Conservation (phyloP, 768 basidiomycete genomes). For the Trametes villosa region DNA sequence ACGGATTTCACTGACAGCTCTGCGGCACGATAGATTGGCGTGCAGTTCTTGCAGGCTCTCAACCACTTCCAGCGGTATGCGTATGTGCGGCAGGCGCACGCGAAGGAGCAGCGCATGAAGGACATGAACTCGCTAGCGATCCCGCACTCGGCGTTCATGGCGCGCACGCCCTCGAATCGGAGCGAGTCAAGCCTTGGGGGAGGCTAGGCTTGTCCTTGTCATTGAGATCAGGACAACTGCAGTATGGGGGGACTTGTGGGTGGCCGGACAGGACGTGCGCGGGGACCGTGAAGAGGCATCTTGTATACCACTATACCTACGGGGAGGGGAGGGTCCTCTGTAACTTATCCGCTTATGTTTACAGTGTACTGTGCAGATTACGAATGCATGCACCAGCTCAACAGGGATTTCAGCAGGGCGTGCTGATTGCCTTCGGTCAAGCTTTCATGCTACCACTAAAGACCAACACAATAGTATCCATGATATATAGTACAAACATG, state of each 20-base stretch:
- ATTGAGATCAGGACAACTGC: too few relatives aligned
- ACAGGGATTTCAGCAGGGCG: too few relatives aligned
- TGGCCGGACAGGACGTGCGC: neutral
- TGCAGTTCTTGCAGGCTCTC: slow-evolving; percentile 73
- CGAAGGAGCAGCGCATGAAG: slow-evolving; percentile 49
- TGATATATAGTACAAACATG: too few relatives aligned
- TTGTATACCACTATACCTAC: slow-evolving; percentile 5
- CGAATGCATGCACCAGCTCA: too few relatives aligned
- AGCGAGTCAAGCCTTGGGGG: slow-evolving; percentile 49
- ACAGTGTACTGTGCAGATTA: neutral
- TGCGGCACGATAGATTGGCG: slow-evolving; percentile 61
- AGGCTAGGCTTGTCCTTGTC: slow-evolving; percentile 25
- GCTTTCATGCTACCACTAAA: too few relatives aligned
- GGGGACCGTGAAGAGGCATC: neutral
- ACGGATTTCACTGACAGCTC: neutral
- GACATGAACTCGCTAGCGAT: slow-evolving; percentile 43
- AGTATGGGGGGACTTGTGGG: neutral
- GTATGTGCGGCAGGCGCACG: slow-evolving; percentile 81
- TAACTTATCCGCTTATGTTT: slow-evolving; percentile 4
- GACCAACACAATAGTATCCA: too few relatives aligned
- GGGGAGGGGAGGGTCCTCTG: neutral
- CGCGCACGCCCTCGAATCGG: slow-evolving; percentile 49
- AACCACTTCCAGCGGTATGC: slow-evolving; percentile 92
- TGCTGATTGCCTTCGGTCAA: too few relatives aligned
- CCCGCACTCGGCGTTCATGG: slow-evolving; percentile 34